Conservation (phyloP, 2,329 filamentous ascomycete species). For the Biscogniauxia sp. region DNA sequence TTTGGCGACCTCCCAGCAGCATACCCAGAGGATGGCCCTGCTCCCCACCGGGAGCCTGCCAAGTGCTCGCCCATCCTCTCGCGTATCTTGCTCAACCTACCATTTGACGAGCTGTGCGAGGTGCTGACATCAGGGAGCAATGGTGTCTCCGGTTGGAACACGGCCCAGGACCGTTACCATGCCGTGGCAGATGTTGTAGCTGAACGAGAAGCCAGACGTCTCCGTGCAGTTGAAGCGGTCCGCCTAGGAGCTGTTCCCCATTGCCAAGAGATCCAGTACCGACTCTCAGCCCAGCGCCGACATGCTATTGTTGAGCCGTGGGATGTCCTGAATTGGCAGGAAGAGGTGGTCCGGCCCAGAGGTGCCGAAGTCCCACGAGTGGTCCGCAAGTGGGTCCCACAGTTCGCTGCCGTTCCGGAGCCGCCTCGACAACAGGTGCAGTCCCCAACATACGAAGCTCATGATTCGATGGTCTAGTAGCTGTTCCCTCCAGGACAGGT, state of each 20-base stretch:
- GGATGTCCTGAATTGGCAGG: slow-evolving; percentile 50
- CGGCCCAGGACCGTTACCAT: slow-evolving; percentile 44
- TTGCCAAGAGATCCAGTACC: slow-evolving; percentile 33
- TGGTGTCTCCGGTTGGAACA: slow-evolving; percentile 51
- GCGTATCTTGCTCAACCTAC: slow-evolving; percentile 66
- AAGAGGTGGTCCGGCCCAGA: slow-evolving; percentile 39
- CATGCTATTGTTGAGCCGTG: slow-evolving; percentile 42
- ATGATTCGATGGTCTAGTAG: slow-evolving; percentile 34
- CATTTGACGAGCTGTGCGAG: slow-evolving; percentile 63
- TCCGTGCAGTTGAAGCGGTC: slow-evolving; percentile 44
- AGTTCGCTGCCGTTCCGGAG: slow-evolving; percentile 26
- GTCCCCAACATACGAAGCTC: slow-evolving; percentile 17
- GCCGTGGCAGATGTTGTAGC: slow-evolving; percentile 50
- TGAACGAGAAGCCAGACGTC: slow-evolving; percentile 57
- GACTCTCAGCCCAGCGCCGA: slow-evolving; percentile 37
- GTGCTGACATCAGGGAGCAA: slow-evolving; percentile 61
- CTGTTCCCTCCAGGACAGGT: slow-evolving; percentile 11
- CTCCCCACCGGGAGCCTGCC: slow-evolving; percentile 28
- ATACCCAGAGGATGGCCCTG: slow-evolving; percentile 30
- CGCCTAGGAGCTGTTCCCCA: slow-evolving; percentile 35
- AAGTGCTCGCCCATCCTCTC: slow-evolving; percentile 55
- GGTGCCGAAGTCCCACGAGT: slow-evolving; percentile 42
- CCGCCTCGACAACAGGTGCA: slow-evolving; percentile 14
- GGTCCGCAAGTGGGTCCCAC: slow-evolving; percentile 44
- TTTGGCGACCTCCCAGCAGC: slow-evolving; percentile 63